A percentile compares a stretch with the other conserved stretches of the same genome.
phyloP scores from a whole-genome alignment of 768 basidiomycete species.

The Thelephora ganbajun region DNA sequence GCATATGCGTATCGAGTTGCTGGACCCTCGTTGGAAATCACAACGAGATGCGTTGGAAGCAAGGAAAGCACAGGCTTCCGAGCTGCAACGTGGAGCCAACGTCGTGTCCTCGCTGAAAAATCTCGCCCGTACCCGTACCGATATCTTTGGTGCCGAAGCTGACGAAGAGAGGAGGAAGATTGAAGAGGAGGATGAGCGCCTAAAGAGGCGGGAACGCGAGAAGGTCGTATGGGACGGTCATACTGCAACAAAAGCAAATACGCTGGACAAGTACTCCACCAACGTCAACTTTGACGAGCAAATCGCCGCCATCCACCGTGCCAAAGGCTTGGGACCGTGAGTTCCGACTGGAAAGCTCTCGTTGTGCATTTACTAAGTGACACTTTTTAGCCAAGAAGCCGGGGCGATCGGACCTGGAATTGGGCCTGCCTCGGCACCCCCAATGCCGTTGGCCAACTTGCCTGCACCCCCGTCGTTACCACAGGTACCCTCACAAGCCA shows the following conservation, averaged over 20 bases:
- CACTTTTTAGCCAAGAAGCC: constrained; percentile 41
- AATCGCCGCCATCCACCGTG: constrained; percentile 90
- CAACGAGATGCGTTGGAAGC: constrained; percentile 82
- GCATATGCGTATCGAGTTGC: constrained; percentile 94
- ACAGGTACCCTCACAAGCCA: constrained; percentile 40
- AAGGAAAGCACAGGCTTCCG: constrained; percentile 80
- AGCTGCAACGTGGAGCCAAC: constrained; percentile 82
- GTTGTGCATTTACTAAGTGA: constrained; percentile 7
- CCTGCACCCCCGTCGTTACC: constrained; percentile 64
- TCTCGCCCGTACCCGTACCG: constrained; percentile 89
- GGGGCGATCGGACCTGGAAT: constrained; percentile 82
- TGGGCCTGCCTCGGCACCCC: constrained; percentile 57
- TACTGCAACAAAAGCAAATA: constrained; percentile 84
- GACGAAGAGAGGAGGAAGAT: constrained; percentile 83
- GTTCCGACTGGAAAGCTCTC: constrained; percentile 18
- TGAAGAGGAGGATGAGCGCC: constrained; percentile 78
- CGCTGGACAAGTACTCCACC: constrained; percentile 85
- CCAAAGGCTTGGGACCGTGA: constrained; percentile 80
- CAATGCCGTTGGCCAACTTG: constrained; percentile 43
- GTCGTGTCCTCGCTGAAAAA: constrained; percentile 88
- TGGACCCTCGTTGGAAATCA: constrained; percentile 97
- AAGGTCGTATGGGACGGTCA: constrained; percentile 99
- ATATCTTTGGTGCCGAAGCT: constrained; percentile 90
- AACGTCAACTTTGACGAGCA: constrained; percentile 96
- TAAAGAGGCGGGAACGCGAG: constrained; percentile 77